Evolutionary conservation across 495 filamentous ascomycete genomes (phyloP).

Genomic region (Annulohypoxylon nitens): DNA sequence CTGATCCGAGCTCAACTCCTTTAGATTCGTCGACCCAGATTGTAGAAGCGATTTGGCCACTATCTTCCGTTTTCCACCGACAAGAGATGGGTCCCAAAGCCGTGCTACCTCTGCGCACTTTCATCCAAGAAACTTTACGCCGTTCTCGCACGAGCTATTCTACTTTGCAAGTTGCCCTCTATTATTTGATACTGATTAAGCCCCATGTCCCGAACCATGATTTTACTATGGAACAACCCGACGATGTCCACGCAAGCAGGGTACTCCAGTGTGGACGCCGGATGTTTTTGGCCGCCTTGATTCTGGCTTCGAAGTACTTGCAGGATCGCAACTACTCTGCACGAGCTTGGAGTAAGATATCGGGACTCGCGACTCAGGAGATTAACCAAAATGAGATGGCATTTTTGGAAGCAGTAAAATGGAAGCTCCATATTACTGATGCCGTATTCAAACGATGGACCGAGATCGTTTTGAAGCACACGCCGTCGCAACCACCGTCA

Average conservation of each 20-base stretch:
- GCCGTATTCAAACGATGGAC: conserved; percentile 91
- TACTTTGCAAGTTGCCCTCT: conserved; percentile 94
- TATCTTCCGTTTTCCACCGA: conserved; percentile 71
- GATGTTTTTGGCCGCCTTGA: conserved; percentile 95
- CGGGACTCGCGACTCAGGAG: conserved; percentile 86
- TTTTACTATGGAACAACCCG: conserved; percentile 88
- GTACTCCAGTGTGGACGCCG: conserved; percentile 96
- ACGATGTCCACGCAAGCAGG: conserved; percentile 77
- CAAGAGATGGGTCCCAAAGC: conserved; percentile 70
- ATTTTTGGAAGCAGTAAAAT: conserved; percentile 89
- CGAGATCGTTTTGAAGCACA: conserved; percentile 88
- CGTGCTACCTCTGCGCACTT: conserved; percentile 90
- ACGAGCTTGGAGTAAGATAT: conserved; percentile 98
- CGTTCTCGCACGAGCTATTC: conserved; percentile 97
- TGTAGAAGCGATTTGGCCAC: conserved; percentile 97
- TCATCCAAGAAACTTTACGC: conserved; percentile 96
- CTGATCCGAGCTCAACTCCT: conserved; percentile 47
- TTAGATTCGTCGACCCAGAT: conserved; percentile 97
- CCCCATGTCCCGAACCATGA: conserved; percentile 84
- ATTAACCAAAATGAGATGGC: conserved; percentile 98
- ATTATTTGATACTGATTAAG: conserved; percentile 95
- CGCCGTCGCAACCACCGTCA: conserved; percentile 74
- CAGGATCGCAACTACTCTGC: conserved; percentile 99
- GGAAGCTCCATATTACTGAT: conserved; percentile 94
- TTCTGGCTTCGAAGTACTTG: conserved; percentile 95